Evolutionary conservation across 331 rosid genomes (phyloP).

Genomic region (Arachis monticola): DNA sequence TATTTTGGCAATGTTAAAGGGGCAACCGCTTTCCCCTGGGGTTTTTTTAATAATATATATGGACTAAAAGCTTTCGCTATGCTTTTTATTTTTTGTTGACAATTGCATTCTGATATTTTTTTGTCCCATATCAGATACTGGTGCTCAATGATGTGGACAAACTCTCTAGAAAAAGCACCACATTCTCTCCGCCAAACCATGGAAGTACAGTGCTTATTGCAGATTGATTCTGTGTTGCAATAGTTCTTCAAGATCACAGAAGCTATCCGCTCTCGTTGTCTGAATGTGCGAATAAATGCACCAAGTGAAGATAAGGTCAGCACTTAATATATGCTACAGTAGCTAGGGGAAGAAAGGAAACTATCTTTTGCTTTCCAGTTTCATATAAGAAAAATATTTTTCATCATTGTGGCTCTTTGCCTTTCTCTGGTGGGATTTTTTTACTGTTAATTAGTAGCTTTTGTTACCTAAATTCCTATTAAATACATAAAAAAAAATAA

Average conservation of each 20-base stretch:
- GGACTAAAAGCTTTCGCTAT: not conserved
- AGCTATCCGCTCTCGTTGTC: constrained; percentile 97
- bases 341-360: not conserved
- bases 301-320: constrained; percentile 84
- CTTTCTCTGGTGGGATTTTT: not conserved
- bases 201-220: constrained; percentile 95
- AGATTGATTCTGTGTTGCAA: constrained; percentile 90
- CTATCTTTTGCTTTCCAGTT: not conserved
- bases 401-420: not conserved
- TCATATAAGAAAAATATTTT: not conserved
- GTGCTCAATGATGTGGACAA: constrained; percentile 96
- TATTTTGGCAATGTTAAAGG: not conserved
- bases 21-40: not conserved
- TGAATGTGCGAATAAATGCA: constrained; percentile 82
- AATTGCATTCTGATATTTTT: constrained; percentile 29
- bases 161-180: constrained; percentile 89
- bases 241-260: constrained; percentile 94
- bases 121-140: constrained; percentile 59
- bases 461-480: constrained; percentile 1
- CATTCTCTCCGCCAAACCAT: constrained; percentile 95
- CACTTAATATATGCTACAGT: not conserved
- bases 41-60: not conserved
- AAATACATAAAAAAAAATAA: too few relatives aligned
- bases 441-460: constrained; percentile 3
- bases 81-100: not conserved